A percentile compares a stretch with the other conserved stretches of the same genome.
phyloP scores from a whole-genome alignment of 768 basidiomycete species.

The Sporobolomyces roseus region DNA sequence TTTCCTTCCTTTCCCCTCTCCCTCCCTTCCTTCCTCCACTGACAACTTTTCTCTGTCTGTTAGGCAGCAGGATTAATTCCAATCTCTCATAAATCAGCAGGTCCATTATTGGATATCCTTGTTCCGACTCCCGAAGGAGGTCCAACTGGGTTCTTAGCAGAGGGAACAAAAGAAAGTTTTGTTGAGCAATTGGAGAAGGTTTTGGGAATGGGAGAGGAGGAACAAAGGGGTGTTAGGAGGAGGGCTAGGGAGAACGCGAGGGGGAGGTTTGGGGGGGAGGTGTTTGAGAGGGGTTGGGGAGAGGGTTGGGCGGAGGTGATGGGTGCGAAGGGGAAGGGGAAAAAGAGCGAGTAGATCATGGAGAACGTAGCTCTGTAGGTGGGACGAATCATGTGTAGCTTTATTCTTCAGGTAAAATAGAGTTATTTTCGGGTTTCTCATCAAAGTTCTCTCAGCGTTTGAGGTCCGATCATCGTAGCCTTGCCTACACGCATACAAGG shows the following conservation, averaged over 20 bases:
- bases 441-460: too few species aligned
- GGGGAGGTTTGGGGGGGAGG: constrained; percentile 67
- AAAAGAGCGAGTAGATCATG: background rate
- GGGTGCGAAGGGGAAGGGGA: too few species aligned
- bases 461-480: too few species aligned
- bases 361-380: too few species aligned
- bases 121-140: constrained; percentile 66
- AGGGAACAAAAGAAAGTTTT: too few species aligned
- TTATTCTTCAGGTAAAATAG: too few species aligned
- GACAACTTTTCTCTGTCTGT: background rate
- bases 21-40: constrained; percentile 32
- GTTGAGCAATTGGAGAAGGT: constrained; percentile 40
- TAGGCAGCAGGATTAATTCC: constrained; percentile 93
- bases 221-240: constrained; percentile 63
- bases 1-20: constrained; percentile 32
- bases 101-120: constrained; percentile 85
- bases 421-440: too few species aligned
- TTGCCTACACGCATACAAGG: too few species aligned
- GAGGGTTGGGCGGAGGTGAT: constrained; percentile 44
- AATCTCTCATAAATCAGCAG: constrained; percentile 86
- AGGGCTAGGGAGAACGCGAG: constrained; percentile 66
- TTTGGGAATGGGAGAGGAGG: constrained; percentile 62
- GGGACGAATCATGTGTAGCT: too few species aligned
- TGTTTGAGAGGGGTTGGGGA: constrained; percentile 66
- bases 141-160: constrained; percentile 65